A percentile compares a stretch with the other conserved stretches of the same genome.
These are phyloP conservation scores for Eucalyptus victrix DNA, from an alignment of 345 rosid species.

Conservation along the genomic window DNA sequence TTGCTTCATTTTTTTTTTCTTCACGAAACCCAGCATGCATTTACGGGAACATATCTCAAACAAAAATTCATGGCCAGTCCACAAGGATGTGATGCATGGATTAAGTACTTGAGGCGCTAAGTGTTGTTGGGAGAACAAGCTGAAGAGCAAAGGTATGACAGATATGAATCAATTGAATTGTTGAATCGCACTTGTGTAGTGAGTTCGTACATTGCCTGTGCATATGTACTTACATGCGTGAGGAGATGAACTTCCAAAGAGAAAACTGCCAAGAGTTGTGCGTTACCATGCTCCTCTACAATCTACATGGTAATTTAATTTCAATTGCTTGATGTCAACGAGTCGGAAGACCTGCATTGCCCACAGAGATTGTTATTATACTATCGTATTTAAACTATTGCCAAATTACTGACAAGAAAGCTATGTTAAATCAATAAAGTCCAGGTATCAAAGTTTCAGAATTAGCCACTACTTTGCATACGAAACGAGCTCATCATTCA, in stretches of 20 bases:
- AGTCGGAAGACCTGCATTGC: background rate
- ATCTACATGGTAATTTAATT: background rate
- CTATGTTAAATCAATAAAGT: no score
- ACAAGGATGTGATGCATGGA: background rate
- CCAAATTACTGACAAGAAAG: no score
- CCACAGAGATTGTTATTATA: background rate
- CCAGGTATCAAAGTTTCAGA: no score
- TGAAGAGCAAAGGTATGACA: background rate
- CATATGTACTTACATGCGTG: background rate
- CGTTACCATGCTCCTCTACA: background rate
- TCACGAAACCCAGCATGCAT: background rate
- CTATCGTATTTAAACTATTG: background rate
- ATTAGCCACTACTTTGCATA: no score
- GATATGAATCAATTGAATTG: background rate
- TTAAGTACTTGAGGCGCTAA: background rate
- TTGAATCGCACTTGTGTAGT: background rate
- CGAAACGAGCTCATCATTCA: no score
- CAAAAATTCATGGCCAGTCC: background rate
- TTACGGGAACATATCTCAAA: background rate
- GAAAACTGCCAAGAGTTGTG: background rate
- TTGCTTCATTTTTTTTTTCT: background rate
- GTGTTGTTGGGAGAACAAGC: background rate
- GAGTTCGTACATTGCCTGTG: background rate
- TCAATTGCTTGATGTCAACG: background rate
- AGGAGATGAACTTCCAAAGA: background rate